Evolutionary conservation across 2,329 filamentous ascomycete genomes (phyloP), one percentile per base, ranked within the genome.

Genomic region (Ophidiomyces ophidiicola): DNA sequence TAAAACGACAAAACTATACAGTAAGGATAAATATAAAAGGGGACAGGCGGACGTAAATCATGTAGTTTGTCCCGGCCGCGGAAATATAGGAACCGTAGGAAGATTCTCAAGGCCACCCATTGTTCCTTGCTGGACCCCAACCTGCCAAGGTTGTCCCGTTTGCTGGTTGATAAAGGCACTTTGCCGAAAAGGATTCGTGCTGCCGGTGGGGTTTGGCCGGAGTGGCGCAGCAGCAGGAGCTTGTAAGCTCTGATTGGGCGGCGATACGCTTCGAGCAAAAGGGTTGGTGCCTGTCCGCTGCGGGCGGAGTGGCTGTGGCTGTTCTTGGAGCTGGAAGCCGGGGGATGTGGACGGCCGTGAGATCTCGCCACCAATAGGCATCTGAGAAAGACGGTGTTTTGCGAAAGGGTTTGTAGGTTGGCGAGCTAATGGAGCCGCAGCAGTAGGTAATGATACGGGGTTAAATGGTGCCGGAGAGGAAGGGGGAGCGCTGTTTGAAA

Each of bases 121-220:
- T 3, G 90, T 88, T 6, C 80, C 74, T 53, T 83, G 76, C 48
- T 80, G 77, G 3, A 58, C 58, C 44, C 75, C 74, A 46, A 80
- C 72, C 58, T 94, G 87, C 85, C 90, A 96, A 1, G 84, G 84
- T 59, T 83, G 71, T 1, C 88, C 87, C 0, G 86, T 93, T 46
- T 78, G 71, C 53, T 93, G 86, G 54, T 93, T 90, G 37, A 93
- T 79, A 58, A 94, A 93, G 3, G 80, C 77, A 32, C 82, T 84
- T 55, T 96, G 86, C 11, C 90, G 75, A 71, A 96, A 96, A 0
- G 90, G 90, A 53, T 98, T 98, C 2, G 87, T 94, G 53, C 76
- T 85, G 6, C 86, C 87, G 0, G 87, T 94, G 1, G 80, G 73
- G 53, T 88, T 85, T 2, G 85, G 76, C 38, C 72, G 71, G 4